Conservation (phyloP, 306 rosid species). For the Luffa aegyptiaca region DNA sequence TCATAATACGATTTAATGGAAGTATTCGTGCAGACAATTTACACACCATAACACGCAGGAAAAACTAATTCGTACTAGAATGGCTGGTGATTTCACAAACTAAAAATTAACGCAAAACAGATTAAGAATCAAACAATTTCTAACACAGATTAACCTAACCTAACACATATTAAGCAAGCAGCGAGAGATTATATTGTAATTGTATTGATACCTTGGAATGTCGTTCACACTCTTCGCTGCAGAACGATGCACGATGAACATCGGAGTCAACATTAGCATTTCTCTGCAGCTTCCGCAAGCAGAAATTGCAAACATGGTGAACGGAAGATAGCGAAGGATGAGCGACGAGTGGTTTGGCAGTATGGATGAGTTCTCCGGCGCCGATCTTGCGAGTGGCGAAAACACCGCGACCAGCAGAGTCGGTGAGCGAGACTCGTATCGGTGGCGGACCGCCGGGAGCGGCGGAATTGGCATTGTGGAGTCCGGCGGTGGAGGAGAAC, state of each 20-base stretch:
- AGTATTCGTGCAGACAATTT: neutral
- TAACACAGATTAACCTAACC: neutral
- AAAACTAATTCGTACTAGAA: neutral
- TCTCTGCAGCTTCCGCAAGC: conserved; percentile 38
- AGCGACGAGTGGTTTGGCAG: conserved; percentile 55
- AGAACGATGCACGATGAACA: conserved; percentile 25
- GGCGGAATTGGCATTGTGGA: conserved; percentile 8
- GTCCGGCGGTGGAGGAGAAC: conserved; percentile 14
- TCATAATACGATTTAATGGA: neutral
- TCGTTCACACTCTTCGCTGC: conserved; percentile 39
- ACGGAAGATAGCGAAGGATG: conserved; percentile 46
- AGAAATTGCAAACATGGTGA: conserved; percentile 46
- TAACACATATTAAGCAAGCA: neutral
- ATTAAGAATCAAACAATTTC: neutral
- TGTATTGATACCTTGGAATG: conserved; percentile 31
- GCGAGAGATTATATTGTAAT: neutral
- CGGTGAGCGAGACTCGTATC: conserved; percentile 56
- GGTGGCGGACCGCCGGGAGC: conserved; percentile 51
- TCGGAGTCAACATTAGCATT: neutral
- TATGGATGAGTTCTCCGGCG: conserved; percentile 67
- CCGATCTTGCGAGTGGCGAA: conserved; percentile 66
- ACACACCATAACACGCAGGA: neutral
- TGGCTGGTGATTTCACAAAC: neutral
- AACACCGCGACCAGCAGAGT: conserved; percentile 66
- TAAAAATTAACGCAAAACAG: neutral